phyloP scores from a whole-genome alignment of 352 stramenopile species.

The Blastocystis sp. region DNA sequence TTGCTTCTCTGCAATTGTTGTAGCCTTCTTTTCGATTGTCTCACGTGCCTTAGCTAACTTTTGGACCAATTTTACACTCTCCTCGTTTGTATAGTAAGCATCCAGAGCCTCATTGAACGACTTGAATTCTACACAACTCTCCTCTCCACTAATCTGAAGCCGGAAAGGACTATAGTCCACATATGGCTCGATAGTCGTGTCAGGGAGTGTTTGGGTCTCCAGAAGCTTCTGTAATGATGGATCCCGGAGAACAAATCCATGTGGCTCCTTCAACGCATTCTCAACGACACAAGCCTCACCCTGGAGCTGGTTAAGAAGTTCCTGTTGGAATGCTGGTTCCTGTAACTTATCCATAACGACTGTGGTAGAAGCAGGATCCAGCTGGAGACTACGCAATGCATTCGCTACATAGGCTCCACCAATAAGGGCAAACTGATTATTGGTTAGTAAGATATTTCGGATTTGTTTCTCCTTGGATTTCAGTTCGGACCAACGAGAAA shows the following conservation, averaged over 20 bases:
- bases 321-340: background rate
- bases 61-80: slow-evolving; percentile 19
- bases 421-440: background rate
- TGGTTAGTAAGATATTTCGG: background rate
- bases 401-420: background rate
- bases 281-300: background rate
- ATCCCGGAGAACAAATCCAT: background rate
- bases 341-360: background rate
- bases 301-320: background rate
- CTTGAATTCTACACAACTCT: background rate
- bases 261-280: background rate
- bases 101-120: slow-evolving; percentile 49
- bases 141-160: background rate
- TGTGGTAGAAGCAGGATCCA: background rate
- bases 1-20: slow-evolving; percentile 39
- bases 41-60: slow-evolving; percentile 27
- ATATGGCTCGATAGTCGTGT: background rate
- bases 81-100: slow-evolving; percentile 41
- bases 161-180: slow-evolving; percentile 33
- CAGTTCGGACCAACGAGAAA: slow-evolving; percentile 38
- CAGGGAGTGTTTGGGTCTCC: background rate
- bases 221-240: background rate
- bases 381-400: background rate
- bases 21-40: slow-evolving; percentile 17
- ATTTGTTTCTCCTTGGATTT: slow-evolving; percentile 45